phyloP scores from a whole-genome alignment of 2,329 filamentous ascomycete genomes.

The Tolypocladium nubicola region DNA sequence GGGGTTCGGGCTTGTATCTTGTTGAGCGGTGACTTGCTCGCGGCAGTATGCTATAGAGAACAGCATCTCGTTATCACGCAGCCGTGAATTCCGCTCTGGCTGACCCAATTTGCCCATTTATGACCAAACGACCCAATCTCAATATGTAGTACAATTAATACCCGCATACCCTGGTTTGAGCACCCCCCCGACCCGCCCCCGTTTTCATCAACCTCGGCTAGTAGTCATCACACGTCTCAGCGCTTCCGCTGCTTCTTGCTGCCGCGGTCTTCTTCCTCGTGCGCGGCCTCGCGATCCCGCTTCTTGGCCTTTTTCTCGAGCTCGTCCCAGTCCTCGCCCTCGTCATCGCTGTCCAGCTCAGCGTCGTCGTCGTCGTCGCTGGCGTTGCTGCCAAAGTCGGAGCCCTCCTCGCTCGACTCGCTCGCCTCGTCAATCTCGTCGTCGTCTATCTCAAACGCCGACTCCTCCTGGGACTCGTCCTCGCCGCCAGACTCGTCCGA shows the following conservation, averaged over 20 bases:
- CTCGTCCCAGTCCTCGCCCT: constrained; percentile 89
- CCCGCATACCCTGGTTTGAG: background rate
- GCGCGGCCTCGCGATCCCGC: constrained; percentile 55
- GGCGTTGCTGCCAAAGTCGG: constrained; percentile 86
- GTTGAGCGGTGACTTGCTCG: background rate
- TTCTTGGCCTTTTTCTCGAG: constrained; percentile 85
- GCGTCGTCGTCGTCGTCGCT: constrained; percentile 62
- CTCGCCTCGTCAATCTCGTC: constrained; percentile 76
- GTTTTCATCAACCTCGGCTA: background rate
- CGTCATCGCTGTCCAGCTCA: constrained; percentile 58
- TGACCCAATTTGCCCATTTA: background rate
- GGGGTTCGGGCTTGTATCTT: background rate
- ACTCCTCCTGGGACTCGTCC: constrained; percentile 79
- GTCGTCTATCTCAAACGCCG: constrained; percentile 82
- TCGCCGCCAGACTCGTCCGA: constrained; percentile 73
- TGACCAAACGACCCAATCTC: background rate
- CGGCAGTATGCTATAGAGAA: background rate
- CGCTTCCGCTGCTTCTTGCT: constrained; percentile 39
- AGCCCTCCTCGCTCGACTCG: constrained; percentile 70
- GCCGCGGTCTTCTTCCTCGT: constrained; percentile 52
- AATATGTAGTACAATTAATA: constrained; percentile 1
- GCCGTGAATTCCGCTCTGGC: background rate
- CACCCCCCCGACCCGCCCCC: background rate
- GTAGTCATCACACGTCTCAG: constrained; percentile 9
- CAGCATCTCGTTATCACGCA: background rate